These are phyloP conservation scores for Cladochytrium replicatum DNA, from an alignment of 192 early-diverging fungal species.

Conservation along the genomic window DNA sequence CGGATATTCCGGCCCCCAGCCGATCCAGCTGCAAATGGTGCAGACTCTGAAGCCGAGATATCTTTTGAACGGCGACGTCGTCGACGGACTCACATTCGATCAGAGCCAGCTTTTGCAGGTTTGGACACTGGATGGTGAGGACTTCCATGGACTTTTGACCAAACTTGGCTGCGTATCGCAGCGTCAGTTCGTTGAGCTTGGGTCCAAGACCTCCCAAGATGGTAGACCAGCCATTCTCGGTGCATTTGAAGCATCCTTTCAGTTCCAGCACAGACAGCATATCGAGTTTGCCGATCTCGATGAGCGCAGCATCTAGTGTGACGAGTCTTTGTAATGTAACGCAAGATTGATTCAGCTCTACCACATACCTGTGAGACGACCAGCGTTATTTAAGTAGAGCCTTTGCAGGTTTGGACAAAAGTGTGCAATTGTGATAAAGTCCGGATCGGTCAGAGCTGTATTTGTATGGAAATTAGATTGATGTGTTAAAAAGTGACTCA, in stretches of 20 bases:
- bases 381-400: slow-evolving; percentile 64
- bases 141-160: slow-evolving; percentile 1
- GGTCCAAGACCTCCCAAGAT: slow-evolving; percentile 47
- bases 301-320: slow-evolving; percentile 28
- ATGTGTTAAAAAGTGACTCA: not conserved
- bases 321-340: not conserved
- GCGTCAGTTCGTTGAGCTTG: slow-evolving; percentile 29
- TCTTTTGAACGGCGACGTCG: slow-evolving; percentile 28
- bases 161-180: slow-evolving; percentile 32
- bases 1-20: slow-evolving; percentile 31
- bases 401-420: slow-evolving; percentile 49
- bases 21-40: slow-evolving; percentile 27
- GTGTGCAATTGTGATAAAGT: slow-evolving; percentile 49
- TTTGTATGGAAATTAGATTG: too few species aligned
- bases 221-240: slow-evolving; percentile 40
- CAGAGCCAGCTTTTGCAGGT: slow-evolving; percentile 39
- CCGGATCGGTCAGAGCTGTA: slow-evolving; percentile 32
- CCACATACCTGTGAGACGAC: slow-evolving; percentile 53
- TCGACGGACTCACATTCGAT: slow-evolving; percentile 48
- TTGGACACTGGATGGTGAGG: slow-evolving; percentile 15
- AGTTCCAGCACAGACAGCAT: slow-evolving; percentile 47
- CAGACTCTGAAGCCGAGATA: slow-evolving; percentile 29
- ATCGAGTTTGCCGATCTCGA: slow-evolving; percentile 25
- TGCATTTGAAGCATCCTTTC: slow-evolving; percentile 62
- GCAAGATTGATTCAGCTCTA: too few species aligned